phyloP scores from a whole-genome alignment of 192 early-diverging fungal genomes.

The Chytriomyces sp. region DNA sequence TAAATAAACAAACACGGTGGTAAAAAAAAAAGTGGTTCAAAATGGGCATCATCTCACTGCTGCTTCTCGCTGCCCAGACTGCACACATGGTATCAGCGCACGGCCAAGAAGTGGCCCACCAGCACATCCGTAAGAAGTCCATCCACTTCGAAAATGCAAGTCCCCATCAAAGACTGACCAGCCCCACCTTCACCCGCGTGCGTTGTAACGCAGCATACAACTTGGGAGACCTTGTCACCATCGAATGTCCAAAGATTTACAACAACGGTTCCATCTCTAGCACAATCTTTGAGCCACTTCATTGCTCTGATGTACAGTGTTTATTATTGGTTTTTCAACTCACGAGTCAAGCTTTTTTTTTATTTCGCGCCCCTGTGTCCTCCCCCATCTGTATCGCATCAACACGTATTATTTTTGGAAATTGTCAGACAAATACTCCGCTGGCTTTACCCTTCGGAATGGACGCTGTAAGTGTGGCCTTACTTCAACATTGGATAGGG shows the following conservation, averaged over 20 bases:
- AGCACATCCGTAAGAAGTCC: conserved; percentile 26
- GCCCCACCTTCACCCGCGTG: too few species aligned
- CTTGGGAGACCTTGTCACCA: conserved; percentile 35
- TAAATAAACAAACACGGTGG: too few species aligned
- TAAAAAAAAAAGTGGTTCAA: too few species aligned
- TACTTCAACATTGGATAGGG: too few species aligned
- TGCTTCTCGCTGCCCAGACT: background rate
- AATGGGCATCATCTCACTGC: too few species aligned
- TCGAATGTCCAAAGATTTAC: conserved; percentile 34
- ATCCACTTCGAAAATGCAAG: too few species aligned
- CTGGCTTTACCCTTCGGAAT: conserved; percentile 33
- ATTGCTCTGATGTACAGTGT: conserved; percentile 32
- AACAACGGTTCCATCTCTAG: conserved; percentile 27
- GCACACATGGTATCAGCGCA: background rate
- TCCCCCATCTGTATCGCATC: too few species aligned
- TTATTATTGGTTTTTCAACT: background rate
- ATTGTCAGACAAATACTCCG: conserved; percentile 31
- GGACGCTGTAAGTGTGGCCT: conserved; percentile 13
- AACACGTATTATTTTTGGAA: too few species aligned
- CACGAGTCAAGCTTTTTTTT: background rate
- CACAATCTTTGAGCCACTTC: conserved; percentile 17
- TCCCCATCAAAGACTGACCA: too few species aligned
- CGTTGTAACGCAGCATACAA: conserved; percentile 22
- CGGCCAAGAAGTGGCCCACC: background rate
- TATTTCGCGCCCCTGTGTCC: too few species aligned